Evolutionary conservation across 2,329 filamentous ascomycete genomes (phyloP), one percentile per base, ranked within the genome.

Genomic region (Colletotrichum abscissum): DNA sequence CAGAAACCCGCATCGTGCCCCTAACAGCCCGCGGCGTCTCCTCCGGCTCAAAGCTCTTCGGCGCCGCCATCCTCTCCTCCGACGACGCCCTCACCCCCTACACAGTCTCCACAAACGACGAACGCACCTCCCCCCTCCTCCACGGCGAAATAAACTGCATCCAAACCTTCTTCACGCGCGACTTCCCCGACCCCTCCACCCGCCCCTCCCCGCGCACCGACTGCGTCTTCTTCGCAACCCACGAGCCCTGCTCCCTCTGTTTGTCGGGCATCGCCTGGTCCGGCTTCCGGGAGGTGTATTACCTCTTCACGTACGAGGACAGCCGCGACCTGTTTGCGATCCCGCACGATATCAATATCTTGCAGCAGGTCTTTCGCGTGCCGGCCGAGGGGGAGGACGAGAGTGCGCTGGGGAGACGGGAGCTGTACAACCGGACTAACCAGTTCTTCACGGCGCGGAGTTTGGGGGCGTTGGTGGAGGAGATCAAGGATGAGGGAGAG

Each of bases 121-220:
- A 90, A 78, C 83, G 83, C 12, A 78, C 78, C 1, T 90, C 88
- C 5, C 89, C 89, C 2, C 83, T 90, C 4, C 83, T 90, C 9
- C 89, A 90, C 78, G 89, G 88, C 73, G 89, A 91, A 76, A 89
- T 90, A 79, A 88, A 90, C 79, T 90, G 88, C 82, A 90, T 91
- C 79, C 88, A 90, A 76, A 80, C 86, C 38, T 90, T 90, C 81
- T 90, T 89, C 80, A 83, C 83, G 0, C 78, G 78, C 1, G 77
- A 77, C 24, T 80, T 81, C 72, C 78, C 83, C 14, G 74, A 79
- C 59, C 76, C 85, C 3, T 72, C 78, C 46, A 76, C 81, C 12
- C 82, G 86, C 1, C 85, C 86, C 0, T 79, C 79, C 49, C 81
- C 85, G 2, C 74, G 76, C 5, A 79, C 80, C 9, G 86, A 88